Evolutionary conservation across 768 basidiomycete genomes (phyloP), one percentile per base, ranked within the genome.

Genomic region (Suillus lakei): DNA sequence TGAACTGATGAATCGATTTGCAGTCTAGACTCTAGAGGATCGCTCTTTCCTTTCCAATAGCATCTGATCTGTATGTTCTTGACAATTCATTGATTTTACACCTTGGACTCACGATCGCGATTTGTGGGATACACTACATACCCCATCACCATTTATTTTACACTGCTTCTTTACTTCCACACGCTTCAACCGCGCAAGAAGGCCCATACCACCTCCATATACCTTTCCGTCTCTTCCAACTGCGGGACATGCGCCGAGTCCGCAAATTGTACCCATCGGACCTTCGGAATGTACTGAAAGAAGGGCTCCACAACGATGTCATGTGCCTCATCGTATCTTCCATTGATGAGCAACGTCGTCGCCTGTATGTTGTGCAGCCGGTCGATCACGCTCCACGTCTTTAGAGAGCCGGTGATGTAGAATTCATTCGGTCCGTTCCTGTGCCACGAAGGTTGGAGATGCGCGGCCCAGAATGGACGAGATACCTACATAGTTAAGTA

Each of bases 361-460:
- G 70, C 74, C 15, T 61, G 67, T 59, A 81, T 78, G 60, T 73
- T 76, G 63, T 76, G 70, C 41, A 79, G 64, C 10, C 79, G 74
- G 3, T 73, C 62, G 30, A 81, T 69, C 12, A 80, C 69, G 30
- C 74, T 70, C 81, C 79, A 82, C 4, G 72, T 68, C 60, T 75
- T 79, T 12, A 81, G 72, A 5, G 77, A 73, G 23, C 73, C 71
- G 30, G 68, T 46, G 51, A 82, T 73, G 61, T 72, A 67, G 65
- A 82, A 83, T 51, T 77, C 77, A 44, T 76, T 77, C 18, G 78
- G 79, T n/a, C 82, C 80, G n/a, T 74, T 74, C 79, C 81, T 83
- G 60, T 8, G 16, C 48, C 43, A 56, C 26, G 7, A 39, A 46
- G 9, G 59, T 62, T 59, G 63, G 56, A 64, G 50, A 66, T 32